A percentile compares a stretch with the other conserved stretches of the same genome.
phyloP scores from a whole-genome alignment of 495 filamentous ascomycete species.

The Neurospora sp. region DNA sequence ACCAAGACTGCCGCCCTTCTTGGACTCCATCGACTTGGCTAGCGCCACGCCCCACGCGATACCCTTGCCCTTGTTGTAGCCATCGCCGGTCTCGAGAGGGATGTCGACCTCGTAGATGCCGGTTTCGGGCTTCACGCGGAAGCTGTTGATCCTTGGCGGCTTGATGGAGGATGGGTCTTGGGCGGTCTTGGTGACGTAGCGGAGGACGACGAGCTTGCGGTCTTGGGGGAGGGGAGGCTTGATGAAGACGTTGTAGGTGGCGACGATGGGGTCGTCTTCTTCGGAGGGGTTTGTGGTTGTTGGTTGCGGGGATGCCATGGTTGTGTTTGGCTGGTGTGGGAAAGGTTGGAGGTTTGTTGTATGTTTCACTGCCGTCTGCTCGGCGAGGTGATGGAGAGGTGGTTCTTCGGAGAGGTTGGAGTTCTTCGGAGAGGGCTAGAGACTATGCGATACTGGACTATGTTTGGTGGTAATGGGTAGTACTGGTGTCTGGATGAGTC shows the following conservation, averaged over 20 bases:
- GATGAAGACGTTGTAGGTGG: conserved; percentile 38
- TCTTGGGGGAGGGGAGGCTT: conserved; percentile 31
- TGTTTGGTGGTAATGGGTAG: not conserved
- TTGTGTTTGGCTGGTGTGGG: no score
- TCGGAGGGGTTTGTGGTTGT: conserved; percentile 3
- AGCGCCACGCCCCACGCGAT: conserved; percentile 34
- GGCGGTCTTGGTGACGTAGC: conserved; percentile 31
- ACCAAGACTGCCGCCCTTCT: conserved; percentile 37
- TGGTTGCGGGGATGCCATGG: not conserved
- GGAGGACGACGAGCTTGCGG: conserved; percentile 35
- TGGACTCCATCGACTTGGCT: conserved; percentile 29
- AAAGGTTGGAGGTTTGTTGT: not conserved
- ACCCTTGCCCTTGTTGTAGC: conserved; percentile 39
- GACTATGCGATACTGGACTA: not conserved
- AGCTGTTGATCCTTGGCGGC: conserved; percentile 20
- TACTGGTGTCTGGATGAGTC: not conserved
- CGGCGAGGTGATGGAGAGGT: not conserved
- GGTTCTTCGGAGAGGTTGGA: not conserved
- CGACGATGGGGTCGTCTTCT: conserved; percentile 36
- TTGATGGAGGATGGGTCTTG: conserved; percentile 19
- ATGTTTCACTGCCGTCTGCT: not conserved
- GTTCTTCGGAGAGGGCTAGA: not conserved
- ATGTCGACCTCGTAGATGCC: conserved; percentile 42
- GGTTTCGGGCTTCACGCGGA: conserved; percentile 34
- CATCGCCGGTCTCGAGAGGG: conserved; percentile 27